A percentile compares a stretch with the other conserved stretches of the same genome.
Evolutionary conservation across 768 basidiomycete species (phyloP).

Genomic region (Pisolithus albus): DNA sequence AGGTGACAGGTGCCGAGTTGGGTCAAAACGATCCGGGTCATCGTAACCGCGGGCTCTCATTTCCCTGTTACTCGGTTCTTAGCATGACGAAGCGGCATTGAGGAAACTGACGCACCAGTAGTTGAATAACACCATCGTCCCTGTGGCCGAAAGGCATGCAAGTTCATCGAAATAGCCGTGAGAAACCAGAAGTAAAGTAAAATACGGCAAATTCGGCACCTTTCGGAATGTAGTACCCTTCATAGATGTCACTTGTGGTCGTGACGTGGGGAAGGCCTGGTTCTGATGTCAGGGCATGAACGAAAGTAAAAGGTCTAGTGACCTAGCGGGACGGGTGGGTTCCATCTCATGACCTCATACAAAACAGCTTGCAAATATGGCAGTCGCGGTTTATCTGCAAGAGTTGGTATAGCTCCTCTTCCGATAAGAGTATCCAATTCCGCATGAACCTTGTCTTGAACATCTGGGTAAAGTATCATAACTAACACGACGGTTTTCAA

Average conservation of each 20-base stretch:
- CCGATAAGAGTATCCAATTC: constrained; percentile 5
- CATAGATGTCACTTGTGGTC: constrained; percentile 12
- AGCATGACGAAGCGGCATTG: background rate
- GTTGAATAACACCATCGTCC: background rate
- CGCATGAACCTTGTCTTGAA: constrained; percentile 4
- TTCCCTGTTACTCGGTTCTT: background rate
- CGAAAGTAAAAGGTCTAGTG: too few species aligned
- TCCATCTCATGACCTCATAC: constrained; percentile 6
- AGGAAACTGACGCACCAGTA: background rate
- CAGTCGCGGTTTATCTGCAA: background rate
- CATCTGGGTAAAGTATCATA: constrained; percentile 5
- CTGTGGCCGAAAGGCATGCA: background rate
- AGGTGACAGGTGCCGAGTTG: background rate
- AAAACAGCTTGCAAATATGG: constrained; percentile 7
- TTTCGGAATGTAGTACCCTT: constrained; percentile 16
- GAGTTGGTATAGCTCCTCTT: background rate
- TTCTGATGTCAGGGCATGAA: background rate
- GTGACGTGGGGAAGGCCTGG: background rate
- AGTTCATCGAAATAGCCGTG: background rate
- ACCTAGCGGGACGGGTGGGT: constrained; percentile 1
- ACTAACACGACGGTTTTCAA: constrained; percentile 1
- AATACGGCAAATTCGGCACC: constrained; percentile 1
- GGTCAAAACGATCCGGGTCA: background rate
- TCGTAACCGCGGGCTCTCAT: background rate
- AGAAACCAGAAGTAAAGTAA: background rate